Percentiles rank a stretch among this genome's conserved stretches.
phyloP scores from a whole-genome alignment of 1,139 yeast species.

The Nakaseomyces nivariensis region DNA sequence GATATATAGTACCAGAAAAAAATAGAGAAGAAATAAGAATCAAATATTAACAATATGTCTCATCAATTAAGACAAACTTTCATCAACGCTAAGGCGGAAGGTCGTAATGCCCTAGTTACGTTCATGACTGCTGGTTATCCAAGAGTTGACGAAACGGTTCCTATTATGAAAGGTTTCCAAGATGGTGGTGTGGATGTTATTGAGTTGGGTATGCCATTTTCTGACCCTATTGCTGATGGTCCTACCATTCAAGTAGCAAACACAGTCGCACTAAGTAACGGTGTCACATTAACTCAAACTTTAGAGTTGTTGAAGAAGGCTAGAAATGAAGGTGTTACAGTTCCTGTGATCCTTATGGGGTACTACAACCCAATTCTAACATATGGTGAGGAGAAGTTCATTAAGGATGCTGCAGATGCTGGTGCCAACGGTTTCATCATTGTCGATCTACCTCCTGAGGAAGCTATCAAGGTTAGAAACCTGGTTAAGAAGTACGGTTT shows the following conservation, averaged over 20 bases:
- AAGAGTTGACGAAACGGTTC: constrained; percentile 74
- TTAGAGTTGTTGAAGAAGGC: constrained; percentile 67
- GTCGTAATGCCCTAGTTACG: constrained; percentile 82
- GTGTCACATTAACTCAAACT: constrained; percentile 59
- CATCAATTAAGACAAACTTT: constrained; percentile 60
- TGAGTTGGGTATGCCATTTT: constrained; percentile 91
- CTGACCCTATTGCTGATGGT: constrained; percentile 99
- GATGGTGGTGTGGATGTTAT: constrained; percentile 92
- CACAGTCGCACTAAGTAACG: constrained; percentile 66
- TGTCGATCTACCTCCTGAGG: constrained; percentile 97
- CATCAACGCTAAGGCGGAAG: constrained; percentile 57
- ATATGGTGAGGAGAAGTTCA: constrained; percentile 80
- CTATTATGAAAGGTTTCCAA: constrained; percentile 78
- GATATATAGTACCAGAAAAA: not conserved
- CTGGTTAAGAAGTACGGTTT: constrained; percentile 59
- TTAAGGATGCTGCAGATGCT: constrained; percentile 65
- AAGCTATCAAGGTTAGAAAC: constrained; percentile 78
- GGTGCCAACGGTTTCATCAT: constrained; percentile 94
- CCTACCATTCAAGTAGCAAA: constrained; percentile 91
- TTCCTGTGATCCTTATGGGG: constrained; percentile 92
- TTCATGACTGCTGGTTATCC: constrained; percentile 96
- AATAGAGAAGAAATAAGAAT: not conserved
- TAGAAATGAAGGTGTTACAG: constrained; percentile 69
- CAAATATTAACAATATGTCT: constrained; percentile 59
- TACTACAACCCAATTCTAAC: constrained; percentile 89